phyloP scores from a whole-genome alignment of 495 filamentous ascomycete species.

The Articulospora tetracladia region DNA sequence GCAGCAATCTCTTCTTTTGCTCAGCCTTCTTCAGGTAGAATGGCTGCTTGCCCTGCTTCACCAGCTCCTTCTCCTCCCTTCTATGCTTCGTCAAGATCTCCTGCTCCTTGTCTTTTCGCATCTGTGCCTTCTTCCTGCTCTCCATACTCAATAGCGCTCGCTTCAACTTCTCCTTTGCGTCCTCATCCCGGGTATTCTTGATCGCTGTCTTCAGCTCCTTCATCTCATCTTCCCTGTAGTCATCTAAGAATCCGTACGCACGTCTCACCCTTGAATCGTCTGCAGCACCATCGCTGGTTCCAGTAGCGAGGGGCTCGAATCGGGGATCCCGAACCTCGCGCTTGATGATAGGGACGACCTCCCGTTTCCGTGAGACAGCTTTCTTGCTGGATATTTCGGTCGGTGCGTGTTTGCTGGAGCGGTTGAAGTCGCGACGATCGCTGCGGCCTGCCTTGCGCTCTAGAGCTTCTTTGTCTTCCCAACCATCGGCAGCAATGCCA shows the following conservation, averaged over 20 bases:
- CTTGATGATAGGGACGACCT: conserved; percentile 55
- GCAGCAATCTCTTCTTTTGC: conserved; percentile 76
- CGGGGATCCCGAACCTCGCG: conserved; percentile 74
- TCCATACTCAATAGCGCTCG: conserved; percentile 63
- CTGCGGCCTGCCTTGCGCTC: conserved; percentile 34
- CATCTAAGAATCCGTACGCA: conserved; percentile 81
- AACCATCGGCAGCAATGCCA: conserved; percentile 25
- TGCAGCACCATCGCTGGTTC: conserved; percentile 28
- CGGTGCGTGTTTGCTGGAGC: conserved; percentile 84
- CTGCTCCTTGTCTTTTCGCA: conserved; percentile 60
- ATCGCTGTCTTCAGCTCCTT: conserved; percentile 62
- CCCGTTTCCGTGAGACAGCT: conserved; percentile 74
- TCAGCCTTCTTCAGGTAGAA: conserved; percentile 90
- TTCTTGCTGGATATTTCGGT: conserved; percentile 74
- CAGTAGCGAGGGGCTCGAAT: conserved; percentile 54
- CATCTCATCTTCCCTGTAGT: conserved; percentile 78
- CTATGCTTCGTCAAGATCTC: conserved; percentile 68
- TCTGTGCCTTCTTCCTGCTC: conserved; percentile 62
- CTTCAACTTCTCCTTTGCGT: conserved; percentile 62
- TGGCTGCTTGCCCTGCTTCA: conserved; percentile 85
- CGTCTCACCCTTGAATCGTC: conserved; percentile 54
- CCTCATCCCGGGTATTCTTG: conserved; percentile 59
- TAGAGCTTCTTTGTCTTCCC: conserved; percentile 29
- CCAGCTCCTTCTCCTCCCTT: conserved; percentile 75
- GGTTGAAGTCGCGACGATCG: conserved; percentile 39